Percentiles rank a stretch among this genome's conserved stretches.
Evolutionary conservation across 2,329 filamentous ascomycete species (phyloP).

Genomic region (Pseudocercospora pini-densiflorae): DNA sequence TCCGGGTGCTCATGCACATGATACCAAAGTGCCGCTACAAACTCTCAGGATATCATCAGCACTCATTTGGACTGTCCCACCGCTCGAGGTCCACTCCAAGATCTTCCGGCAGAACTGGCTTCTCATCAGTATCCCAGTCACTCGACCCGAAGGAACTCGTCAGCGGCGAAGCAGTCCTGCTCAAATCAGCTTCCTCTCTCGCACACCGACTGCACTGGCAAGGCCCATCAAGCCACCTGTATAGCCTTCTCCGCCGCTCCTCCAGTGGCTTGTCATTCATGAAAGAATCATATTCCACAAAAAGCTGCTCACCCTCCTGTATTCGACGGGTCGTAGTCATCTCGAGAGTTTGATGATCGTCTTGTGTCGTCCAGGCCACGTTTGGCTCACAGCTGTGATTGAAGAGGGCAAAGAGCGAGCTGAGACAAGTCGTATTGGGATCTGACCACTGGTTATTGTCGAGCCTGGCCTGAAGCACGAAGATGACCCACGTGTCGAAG

Average conservation of each 20-base stretch:
- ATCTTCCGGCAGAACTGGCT: conserved; percentile 29
- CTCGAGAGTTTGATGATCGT: conserved; percentile 28
- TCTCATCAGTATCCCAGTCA: conserved; percentile 24
- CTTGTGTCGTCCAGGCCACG: conserved; percentile 71
- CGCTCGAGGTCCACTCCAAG: conserved; percentile 3
- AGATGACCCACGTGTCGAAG: conserved; percentile 82
- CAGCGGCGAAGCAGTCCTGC: not conserved
- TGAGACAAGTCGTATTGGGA: conserved; percentile 55
- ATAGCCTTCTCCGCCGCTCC: conserved; percentile 26
- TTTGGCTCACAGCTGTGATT: conserved; percentile 96
- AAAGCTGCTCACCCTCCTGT: conserved; percentile 35
- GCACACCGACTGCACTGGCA: conserved; percentile 36
- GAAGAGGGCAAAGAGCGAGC: conserved; percentile 90
- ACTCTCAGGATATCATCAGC: not conserved
- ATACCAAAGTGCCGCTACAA: not conserved
- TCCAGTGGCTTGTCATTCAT: conserved; percentile 23
- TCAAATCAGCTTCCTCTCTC: conserved; percentile 27
- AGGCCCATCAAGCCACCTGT: conserved; percentile 34
- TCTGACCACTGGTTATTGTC: conserved; percentile 80
- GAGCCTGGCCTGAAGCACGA: conserved; percentile 88
- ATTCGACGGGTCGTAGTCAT: conserved; percentile 24
- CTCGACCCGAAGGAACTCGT: not conserved
- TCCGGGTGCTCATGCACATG: not conserved
- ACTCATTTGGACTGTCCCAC: not conserved
- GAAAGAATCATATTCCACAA: conserved; percentile 37